Conservation (phyloP, 371 early-diverging fungal genomes). For the Polyrhizophydium stewartii region DNA sequence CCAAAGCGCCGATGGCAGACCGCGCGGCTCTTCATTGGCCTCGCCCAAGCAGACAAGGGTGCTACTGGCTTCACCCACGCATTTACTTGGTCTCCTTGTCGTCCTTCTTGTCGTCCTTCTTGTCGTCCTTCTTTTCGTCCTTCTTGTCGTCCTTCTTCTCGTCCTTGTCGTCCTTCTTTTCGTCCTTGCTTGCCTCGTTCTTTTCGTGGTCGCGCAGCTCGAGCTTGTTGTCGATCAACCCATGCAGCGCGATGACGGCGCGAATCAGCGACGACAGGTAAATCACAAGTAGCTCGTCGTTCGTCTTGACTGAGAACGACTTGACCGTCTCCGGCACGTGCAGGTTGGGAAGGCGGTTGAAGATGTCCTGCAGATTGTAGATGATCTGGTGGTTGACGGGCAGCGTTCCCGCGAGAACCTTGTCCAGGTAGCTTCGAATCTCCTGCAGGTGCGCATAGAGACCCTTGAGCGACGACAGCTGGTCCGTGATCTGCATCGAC, state of each 20-base stretch:
- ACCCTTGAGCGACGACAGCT: constrained; percentile 85
- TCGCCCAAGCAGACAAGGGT: too few relatives aligned
- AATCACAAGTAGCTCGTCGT: constrained; percentile 90
- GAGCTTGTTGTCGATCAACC: constrained; percentile 79
- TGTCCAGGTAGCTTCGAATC: constrained; percentile 78
- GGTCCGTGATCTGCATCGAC: constrained; percentile 57
- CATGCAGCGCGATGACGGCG: constrained; percentile 92
- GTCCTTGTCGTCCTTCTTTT: not conserved
- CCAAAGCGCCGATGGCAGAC: too few relatives aligned
- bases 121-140: too few relatives aligned
- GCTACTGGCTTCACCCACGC: too few relatives aligned
- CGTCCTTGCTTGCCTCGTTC: constrained; percentile 14
- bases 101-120: not conserved
- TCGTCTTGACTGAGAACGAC: constrained; percentile 88
- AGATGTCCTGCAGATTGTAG: constrained; percentile 94
- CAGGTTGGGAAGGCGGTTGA: constrained; percentile 90
- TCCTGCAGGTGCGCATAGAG: constrained; percentile 79
- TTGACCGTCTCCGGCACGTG: constrained; percentile 65
- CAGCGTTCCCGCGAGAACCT: constrained; percentile 78
- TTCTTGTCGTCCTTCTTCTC: not conserved
- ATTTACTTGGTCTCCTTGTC: not conserved
- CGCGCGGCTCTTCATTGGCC: too few relatives aligned
- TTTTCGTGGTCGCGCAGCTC: constrained; percentile 41
- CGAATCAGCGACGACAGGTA: constrained; percentile 88
- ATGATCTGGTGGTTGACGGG: constrained; percentile 95